Evolutionary conservation across 495 filamentous ascomycete genomes (phyloP).

Genomic region (Neurospora cerealis): DNA sequence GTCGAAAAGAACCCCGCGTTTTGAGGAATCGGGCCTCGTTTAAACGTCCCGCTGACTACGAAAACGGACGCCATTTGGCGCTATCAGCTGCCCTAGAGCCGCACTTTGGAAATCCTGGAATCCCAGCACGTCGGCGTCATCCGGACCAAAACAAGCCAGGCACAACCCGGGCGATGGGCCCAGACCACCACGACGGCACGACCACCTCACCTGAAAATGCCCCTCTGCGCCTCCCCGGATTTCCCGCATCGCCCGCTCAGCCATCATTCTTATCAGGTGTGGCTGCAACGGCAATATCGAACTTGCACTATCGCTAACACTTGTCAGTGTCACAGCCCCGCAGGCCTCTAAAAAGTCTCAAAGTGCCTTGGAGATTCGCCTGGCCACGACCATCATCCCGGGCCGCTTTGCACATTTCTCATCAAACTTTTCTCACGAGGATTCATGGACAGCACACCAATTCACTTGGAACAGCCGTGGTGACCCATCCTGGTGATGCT

Average conservation of each 20-base stretch:
- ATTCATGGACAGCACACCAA: neutral
- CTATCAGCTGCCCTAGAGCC: neutral
- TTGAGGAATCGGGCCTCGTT: neutral
- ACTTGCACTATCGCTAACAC: neutral
- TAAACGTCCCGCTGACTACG: neutral
- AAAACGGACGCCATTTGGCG: neutral
- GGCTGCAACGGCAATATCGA: neutral
- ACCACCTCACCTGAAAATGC: neutral
- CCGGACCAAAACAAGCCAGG: neutral
- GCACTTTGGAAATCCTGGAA: neutral
- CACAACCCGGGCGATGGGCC: neutral
- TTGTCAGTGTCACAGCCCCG: neutral
- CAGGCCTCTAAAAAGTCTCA: neutral
- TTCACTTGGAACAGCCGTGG: neutral
- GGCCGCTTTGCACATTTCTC: neutral
- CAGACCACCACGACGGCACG: neutral
- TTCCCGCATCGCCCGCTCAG: neutral
- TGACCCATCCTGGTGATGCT: neutral
- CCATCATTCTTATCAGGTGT: neutral
- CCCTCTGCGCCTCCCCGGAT: neutral
- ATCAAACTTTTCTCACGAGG: neutral
- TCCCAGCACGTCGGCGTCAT: neutral
- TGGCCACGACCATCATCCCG: neutral
- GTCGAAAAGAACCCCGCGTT: neutral
- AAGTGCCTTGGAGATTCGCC: neutral